Evolutionary conservation across 495 filamentous ascomycete genomes (phyloP), one percentile per base, ranked within the genome.

Genomic region (Aspergillus sclerotiicarbonarius): DNA sequence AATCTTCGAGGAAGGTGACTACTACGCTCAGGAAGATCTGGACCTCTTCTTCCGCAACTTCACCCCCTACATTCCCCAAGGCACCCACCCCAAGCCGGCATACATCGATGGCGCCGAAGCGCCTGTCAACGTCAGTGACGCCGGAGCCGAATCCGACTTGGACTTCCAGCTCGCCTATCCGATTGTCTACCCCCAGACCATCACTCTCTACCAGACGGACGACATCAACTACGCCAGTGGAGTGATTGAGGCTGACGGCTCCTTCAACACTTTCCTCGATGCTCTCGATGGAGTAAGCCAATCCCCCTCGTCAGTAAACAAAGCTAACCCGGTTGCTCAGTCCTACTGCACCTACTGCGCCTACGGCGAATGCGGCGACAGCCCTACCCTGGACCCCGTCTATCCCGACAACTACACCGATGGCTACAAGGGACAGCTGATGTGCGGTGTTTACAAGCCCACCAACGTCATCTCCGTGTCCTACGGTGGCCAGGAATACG

Each of bases 381-480:
- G 77, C 9, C 81, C 79, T 3, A 77, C 77, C 31, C 69, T 83
- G 6, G 85, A 86, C 58, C 79, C 81, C 0, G 64, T 71, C 8
- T 88, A 88, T 59, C 83, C 84, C 6, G 76, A 86, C 66, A 72
- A 77, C 1, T 67, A 74, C 52, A 51, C 73, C 0, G 76, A 74
- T 8, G 84, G 79, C 3, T 88, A 84, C 76, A 73, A 79, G 43
- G 85, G 83, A 29, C 51, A 72, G 16, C 70, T 83, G 25, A 82
- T 84, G 66, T 91, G 88, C 71, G 84, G 87, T 9, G 76, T 77
- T 39, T 82, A 78, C 48, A 70, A 81, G 44, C 76, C 81, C 6
- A 81, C 84, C 10, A 84, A 83, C 39, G 84, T 86, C 4, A 79
- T 87, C 51, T 84, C 80, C 8, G 80, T 83, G 47, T 85, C 82